phyloP scores from a whole-genome alignment of 208 protist species.

The Trypanosoma cruzi region DNA sequence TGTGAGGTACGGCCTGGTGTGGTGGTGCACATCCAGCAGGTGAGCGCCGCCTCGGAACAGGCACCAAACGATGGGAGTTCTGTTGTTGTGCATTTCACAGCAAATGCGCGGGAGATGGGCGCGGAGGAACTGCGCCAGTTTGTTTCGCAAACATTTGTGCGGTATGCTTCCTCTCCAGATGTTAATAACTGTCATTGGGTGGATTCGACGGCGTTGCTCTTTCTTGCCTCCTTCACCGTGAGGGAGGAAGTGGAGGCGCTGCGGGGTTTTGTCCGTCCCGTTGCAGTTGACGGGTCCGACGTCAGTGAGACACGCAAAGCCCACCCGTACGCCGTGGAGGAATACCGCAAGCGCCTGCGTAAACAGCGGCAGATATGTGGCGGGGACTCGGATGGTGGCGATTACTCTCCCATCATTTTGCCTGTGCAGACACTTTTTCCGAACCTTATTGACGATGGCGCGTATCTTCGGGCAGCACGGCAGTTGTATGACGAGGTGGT shows the following conservation, averaged over 20 bases:
- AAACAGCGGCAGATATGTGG: slow-evolving; percentile 41
- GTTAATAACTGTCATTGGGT: background rate
- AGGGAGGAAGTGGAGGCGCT: slow-evolving; percentile 25
- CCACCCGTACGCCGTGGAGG: slow-evolving; percentile 60
- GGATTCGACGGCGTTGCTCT: slow-evolving; percentile 32
- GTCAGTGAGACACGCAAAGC: slow-evolving; percentile 65
- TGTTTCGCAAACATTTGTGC: slow-evolving; percentile 42
- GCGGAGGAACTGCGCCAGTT: slow-evolving; percentile 43
- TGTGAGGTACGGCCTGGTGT: slow-evolving; percentile 29
- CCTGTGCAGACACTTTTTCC: slow-evolving; percentile 57
- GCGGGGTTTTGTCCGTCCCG: slow-evolving; percentile 20
- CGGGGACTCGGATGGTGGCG: slow-evolving; percentile 1
- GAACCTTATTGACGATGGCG: slow-evolving; percentile 59
- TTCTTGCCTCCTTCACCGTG: slow-evolving; percentile 56
- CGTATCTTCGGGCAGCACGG: slow-evolving; percentile 46
- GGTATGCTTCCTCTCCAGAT: background rate
- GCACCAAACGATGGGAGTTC: slow-evolving; percentile 29
- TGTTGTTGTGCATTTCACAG: slow-evolving; percentile 76
- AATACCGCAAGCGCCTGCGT: slow-evolving; percentile 44
- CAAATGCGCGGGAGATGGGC: slow-evolving; percentile 38
- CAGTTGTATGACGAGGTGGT: slow-evolving; percentile 48
- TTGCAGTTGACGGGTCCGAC: slow-evolving; percentile 38
- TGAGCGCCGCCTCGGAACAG: slow-evolving; percentile 50
- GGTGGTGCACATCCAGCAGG: slow-evolving; percentile 68
- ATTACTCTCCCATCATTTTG: slow-evolving; percentile 24